A percentile compares a stretch with the other conserved stretches of the same genome.
Conservation (phyloP, 2,329 filamentous ascomycete species). For the Aspergillus viridinutans region DNA sequence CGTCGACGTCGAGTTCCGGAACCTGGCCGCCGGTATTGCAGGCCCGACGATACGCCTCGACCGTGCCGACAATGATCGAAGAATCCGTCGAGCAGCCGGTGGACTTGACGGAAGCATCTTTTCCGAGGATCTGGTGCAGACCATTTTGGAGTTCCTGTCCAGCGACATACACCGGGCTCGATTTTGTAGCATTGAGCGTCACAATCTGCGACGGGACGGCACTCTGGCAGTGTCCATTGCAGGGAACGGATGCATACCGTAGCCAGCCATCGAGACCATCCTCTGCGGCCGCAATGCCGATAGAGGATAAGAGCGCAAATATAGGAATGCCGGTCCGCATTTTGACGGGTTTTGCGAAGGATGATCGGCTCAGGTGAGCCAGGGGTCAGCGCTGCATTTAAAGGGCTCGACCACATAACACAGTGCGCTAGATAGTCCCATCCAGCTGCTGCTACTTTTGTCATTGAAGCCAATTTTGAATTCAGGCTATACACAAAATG, state of each 20-base stretch:
- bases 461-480: background rate
- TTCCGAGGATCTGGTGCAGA: constrained; percentile 55
- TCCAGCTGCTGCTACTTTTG: background rate
- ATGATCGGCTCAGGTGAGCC: background rate
- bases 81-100: constrained; percentile 16
- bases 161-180: constrained; percentile 57
- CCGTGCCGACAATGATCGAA: constrained; percentile 28
- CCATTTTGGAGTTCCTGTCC: constrained; percentile 57
- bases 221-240: constrained; percentile 34
- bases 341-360: background rate
- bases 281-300: constrained; percentile 45
- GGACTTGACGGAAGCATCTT: constrained; percentile 36
- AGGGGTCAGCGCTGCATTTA: background rate
- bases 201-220: constrained; percentile 49
- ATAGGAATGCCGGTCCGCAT: constrained; percentile 2
- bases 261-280: constrained; percentile 61
- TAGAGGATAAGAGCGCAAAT: background rate
- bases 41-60: constrained; percentile 25
- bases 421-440: background rate
- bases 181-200: constrained; percentile 51
- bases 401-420: background rate
- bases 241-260: constrained; percentile 55
- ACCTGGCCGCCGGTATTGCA: constrained; percentile 16
- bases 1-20: constrained; percentile 37
- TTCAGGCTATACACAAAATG: background rate